phyloP scores from a whole-genome alignment of 805 yeast genomes.

The Candida takata region DNA sequence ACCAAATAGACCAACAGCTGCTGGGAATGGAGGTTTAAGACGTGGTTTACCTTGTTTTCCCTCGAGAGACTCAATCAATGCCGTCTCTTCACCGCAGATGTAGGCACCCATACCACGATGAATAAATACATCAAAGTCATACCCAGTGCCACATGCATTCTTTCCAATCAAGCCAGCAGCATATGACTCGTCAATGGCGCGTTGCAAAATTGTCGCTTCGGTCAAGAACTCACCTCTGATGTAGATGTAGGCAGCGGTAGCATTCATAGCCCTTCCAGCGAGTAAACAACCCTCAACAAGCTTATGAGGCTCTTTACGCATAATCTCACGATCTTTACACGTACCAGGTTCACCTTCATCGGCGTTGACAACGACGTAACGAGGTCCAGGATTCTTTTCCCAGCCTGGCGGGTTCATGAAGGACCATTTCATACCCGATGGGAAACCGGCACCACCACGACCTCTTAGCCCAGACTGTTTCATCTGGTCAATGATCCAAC shows the following conservation, averaged over 20 bases:
- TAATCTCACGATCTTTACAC: constrained; percentile 86
- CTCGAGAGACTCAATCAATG: constrained; percentile 80
- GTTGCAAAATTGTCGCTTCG: constrained; percentile 67
- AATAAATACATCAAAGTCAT: constrained; percentile 72
- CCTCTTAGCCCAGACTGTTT: constrained; percentile 83
- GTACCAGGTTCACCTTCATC: constrained; percentile 96
- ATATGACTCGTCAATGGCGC: constrained; percentile 84
- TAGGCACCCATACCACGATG: constrained; percentile 95
- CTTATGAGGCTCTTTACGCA: constrained; percentile 88
- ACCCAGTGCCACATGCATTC: constrained; percentile 84
- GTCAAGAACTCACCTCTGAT: constrained; percentile 87
- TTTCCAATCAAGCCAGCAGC: constrained; percentile 73
- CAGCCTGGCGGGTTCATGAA: constrained; percentile 95
- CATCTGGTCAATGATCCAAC: constrained; percentile 85
- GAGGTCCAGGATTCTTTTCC: constrained; percentile 87
- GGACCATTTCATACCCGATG: constrained; percentile 86
- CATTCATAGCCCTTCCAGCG: constrained; percentile 90
- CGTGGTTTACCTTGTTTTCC: constrained; percentile 94
- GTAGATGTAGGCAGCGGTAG: constrained; percentile 86
- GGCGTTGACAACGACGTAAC: constrained; percentile 84
- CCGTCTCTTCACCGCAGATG: constrained; percentile 90
- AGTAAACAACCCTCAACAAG: constrained; percentile 86
- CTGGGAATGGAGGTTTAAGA: constrained; percentile 92
- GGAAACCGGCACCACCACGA: constrained; percentile 93
- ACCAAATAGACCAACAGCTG: constrained; percentile 87